Evolutionary conservation across 176 grass and related monocot species (phyloP).

Genomic region (Neostapfia colusana): DNA sequence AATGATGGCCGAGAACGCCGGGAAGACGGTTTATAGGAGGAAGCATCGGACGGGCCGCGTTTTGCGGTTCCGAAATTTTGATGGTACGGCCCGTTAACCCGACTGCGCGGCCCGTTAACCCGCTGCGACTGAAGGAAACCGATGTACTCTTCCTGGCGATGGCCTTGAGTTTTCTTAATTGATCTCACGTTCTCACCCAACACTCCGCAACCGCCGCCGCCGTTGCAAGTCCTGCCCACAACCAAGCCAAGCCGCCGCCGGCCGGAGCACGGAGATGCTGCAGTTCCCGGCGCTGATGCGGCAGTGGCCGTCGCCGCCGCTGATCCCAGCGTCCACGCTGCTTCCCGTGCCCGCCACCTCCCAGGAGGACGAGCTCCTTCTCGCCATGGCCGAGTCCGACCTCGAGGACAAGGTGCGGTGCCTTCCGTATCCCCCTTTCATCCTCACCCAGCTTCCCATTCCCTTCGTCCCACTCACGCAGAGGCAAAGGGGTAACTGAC

Average conservation of each 20-base stretch:
- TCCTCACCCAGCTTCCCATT: not conserved
- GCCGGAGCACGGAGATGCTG: slow-evolving; percentile 54
- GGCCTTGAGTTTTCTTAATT: not conserved
- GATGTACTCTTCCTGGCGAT: not conserved
- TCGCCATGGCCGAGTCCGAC: slow-evolving; percentile 83
- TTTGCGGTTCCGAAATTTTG: not conserved
- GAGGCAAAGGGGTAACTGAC: not conserved
- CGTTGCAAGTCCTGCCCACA: not conserved
- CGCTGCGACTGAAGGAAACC: not conserved
- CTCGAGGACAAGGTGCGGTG: slow-evolving; percentile 68
- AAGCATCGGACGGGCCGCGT: not conserved
- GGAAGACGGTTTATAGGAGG: slow-evolving; percentile 18
- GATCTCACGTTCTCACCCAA: no score
- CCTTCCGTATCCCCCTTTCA: not conserved
- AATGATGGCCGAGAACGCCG: not conserved
- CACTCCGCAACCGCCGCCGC: not conserved
- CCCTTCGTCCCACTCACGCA: not conserved
- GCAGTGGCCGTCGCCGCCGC: slow-evolving; percentile 76
- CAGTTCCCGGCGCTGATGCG: slow-evolving; percentile 92
- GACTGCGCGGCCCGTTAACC: not conserved
- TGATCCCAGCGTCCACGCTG: slow-evolving; percentile 83
- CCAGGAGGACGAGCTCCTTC: slow-evolving; percentile 81
- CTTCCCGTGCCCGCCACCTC: slow-evolving; percentile 66
- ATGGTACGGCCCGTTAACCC: not conserved
- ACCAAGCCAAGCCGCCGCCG: not conserved